Conservation (phyloP, 257 asterid species). For the Gentiana macrophylla region DNA sequence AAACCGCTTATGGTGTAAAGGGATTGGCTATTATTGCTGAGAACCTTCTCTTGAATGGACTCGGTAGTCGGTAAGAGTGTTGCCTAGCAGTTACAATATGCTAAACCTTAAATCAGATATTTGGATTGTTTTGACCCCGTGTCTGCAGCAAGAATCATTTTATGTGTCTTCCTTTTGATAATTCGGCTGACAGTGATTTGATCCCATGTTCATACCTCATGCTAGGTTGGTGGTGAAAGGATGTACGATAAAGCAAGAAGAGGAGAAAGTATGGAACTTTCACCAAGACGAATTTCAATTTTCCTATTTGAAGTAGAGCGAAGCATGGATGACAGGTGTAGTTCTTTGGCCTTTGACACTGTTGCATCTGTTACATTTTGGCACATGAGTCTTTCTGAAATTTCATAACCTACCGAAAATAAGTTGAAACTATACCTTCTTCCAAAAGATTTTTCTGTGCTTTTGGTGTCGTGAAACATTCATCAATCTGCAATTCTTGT, state of each 20-base stretch:
- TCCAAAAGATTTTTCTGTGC: not conserved
- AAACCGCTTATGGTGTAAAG: too few relatives aligned
- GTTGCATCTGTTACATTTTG: not conserved
- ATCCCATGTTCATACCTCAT: slow-evolving; percentile 9
- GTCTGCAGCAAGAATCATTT: too few relatives aligned
- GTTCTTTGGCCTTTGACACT: not conserved
- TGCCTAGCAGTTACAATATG: too few relatives aligned
- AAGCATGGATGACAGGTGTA: slow-evolving; percentile 84
- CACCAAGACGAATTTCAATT: slow-evolving; percentile 82
- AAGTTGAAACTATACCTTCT: not conserved
- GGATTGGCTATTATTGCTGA: too few relatives aligned
- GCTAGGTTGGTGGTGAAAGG: slow-evolving; percentile 91
- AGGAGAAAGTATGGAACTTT: slow-evolving; percentile 89
- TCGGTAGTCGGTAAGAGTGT: too few relatives aligned
- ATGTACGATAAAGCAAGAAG: slow-evolving; percentile 96
- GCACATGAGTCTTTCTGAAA: not conserved
- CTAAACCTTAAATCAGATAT: too few relatives aligned
- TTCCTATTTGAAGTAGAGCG: slow-evolving; percentile 71
- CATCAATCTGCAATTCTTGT: not conserved
- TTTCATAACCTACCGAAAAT: not conserved
- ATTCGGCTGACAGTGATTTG: too few relatives aligned
- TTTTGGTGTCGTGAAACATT: not conserved
- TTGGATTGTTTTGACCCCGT: too few relatives aligned
- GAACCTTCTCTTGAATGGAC: too few relatives aligned
- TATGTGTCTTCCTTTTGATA: too few relatives aligned